Percentiles rank a stretch among this genome's conserved stretches.
Conservation (phyloP, 352 stramenopile genomes). For the Elongisporangium senticosum region DNA sequence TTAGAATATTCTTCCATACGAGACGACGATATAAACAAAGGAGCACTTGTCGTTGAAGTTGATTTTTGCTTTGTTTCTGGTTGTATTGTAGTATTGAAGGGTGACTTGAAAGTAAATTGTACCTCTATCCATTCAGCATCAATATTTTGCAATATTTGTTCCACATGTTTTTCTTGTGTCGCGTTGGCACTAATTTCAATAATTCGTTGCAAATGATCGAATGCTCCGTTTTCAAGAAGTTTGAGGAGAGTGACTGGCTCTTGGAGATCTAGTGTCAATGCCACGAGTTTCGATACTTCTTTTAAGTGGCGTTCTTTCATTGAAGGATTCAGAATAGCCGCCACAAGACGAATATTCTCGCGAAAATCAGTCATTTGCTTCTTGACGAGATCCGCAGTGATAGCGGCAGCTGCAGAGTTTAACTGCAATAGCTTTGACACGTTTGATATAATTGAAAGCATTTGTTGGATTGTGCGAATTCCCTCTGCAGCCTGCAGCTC, state of each 20-base stretch:
- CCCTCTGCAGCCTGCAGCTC: conserved; percentile 57
- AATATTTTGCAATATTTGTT: conserved; percentile 40
- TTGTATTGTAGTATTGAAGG: not conserved
- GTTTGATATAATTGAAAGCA: conserved; percentile 43
- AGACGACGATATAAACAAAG: not conserved
- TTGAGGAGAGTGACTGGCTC: conserved; percentile 66
- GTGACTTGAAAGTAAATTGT: conserved; percentile 37
- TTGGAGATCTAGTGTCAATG: conserved; percentile 31
- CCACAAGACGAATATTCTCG: conserved; percentile 56
- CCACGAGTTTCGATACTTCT: conserved; percentile 42
- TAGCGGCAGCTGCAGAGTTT: conserved; percentile 46
- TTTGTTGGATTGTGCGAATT: conserved; percentile 37
- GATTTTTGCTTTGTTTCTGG: not conserved
- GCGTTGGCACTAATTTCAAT: conserved; percentile 63
- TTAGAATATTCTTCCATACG: not conserved
- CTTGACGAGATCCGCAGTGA: conserved; percentile 66
- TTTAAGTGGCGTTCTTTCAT: conserved; percentile 66
- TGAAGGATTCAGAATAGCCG: conserved; percentile 55
- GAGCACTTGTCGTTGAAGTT: not conserved
- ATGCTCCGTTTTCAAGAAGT: conserved; percentile 59
- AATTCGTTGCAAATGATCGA: conserved; percentile 43
- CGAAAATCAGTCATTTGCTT: conserved; percentile 79
- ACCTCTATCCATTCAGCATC: conserved; percentile 38
- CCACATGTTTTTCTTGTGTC: conserved; percentile 60
- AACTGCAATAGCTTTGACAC: conserved; percentile 53